A percentile compares a stretch with the other conserved stretches of the same genome.
Evolutionary conservation across 345 rosid species (phyloP).

Genomic region (Rhizophora mangle): DNA sequence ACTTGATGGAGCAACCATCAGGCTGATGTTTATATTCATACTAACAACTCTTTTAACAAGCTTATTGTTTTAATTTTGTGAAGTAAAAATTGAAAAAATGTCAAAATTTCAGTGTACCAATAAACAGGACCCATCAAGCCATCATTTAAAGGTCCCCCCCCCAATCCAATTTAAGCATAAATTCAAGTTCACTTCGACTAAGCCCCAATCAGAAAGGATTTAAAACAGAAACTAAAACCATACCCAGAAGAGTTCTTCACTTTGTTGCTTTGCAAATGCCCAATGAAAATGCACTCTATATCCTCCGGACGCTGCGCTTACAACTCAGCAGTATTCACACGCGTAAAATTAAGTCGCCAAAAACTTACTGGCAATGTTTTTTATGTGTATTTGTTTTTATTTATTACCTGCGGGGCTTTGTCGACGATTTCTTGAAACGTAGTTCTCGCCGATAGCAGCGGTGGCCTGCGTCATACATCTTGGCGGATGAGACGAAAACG

Average conservation of each 20-base stretch:
- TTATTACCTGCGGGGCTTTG: slow-evolving; percentile 78
- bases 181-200: no score
- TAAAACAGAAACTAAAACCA: slow-evolving; percentile 14
- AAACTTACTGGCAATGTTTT: neutral
- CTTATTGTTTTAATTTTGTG: no score
- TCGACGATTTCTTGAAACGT: slow-evolving; percentile 82
- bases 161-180: neutral
- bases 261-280: slow-evolving; percentile 93
- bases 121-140: no score
- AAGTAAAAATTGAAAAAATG: no score
- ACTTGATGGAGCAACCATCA: no score
- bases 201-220: neutral
- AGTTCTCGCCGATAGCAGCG: slow-evolving; percentile 86
- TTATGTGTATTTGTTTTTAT: neutral
- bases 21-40: no score
- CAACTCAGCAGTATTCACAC: neutral
- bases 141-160: no score
- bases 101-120: no score
- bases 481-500: slow-evolving; percentile 75
- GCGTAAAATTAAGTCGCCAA: no score
- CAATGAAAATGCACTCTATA: slow-evolving; percentile 84
- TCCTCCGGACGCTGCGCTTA: slow-evolving; percentile 69
- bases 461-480: slow-evolving; percentile 84
- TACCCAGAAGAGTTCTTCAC: slow-evolving; percentile 72
- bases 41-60: no score